Conservation (phyloP, 2,329 filamentous ascomycete genomes). For the Balansia obtecta region DNA sequence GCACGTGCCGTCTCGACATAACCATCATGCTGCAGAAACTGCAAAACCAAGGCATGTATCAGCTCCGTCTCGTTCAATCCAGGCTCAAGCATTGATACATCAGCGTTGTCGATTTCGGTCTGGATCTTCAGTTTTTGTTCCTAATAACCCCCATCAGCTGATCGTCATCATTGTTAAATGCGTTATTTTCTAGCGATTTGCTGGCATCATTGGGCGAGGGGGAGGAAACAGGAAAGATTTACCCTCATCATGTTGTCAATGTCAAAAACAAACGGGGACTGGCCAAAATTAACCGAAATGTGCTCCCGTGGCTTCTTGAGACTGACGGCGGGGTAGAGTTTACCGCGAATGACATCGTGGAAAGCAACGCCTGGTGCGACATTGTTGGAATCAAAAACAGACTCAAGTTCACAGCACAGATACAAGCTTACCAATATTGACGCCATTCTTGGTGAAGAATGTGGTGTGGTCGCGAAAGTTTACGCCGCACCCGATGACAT, state of each 20-base stretch:
- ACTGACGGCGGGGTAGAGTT: constrained; percentile 55
- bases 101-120: constrained; percentile 44
- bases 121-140: constrained; percentile 48
- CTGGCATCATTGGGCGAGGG: neutral
- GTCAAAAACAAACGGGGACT: constrained; percentile 74
- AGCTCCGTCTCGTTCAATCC: constrained; percentile 61
- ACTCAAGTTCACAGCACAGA: too few species aligned
- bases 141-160: constrained; percentile 22
- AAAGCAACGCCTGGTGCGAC: constrained; percentile 51
- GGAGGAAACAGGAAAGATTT: too few species aligned
- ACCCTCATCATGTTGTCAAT: constrained; percentile 79
- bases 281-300: constrained; percentile 53
- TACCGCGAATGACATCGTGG: constrained; percentile 46
- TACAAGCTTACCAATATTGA: constrained; percentile 33
- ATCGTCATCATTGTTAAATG: neutral
- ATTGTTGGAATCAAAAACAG: constrained; percentile 2
- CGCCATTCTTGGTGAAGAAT: constrained; percentile 59
- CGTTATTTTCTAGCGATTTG: neutral
- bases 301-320: constrained; percentile 52
- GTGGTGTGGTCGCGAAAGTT: constrained; percentile 51
- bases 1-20: constrained; percentile 87
- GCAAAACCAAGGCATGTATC: constrained; percentile 67
- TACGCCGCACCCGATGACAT: constrained; percentile 52
- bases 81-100: constrained; percentile 48
- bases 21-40: constrained; percentile 89